phyloP scores from a whole-genome alignment of 805 yeast species.

The Teunomyces kruisii region DNA sequence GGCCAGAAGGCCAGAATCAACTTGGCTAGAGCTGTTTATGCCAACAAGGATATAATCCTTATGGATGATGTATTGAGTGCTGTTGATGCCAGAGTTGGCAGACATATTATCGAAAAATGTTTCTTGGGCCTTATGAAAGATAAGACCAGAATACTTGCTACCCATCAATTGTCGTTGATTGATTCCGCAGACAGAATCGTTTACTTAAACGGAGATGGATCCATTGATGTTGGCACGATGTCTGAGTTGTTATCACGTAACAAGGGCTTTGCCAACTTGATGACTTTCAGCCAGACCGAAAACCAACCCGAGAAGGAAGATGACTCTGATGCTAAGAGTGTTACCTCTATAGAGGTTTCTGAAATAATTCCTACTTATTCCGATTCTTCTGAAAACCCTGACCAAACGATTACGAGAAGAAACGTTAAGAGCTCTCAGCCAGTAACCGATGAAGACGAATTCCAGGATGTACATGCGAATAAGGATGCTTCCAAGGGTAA shows the following conservation, averaged over 20 bases:
- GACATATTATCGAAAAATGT: constrained; percentile 34
- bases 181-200: constrained; percentile 31
- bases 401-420: constrained; percentile 1
- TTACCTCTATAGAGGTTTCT: not conserved
- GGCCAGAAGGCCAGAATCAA: constrained; percentile 39
- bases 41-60: constrained; percentile 27
- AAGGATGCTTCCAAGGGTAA: constrained; percentile 11
- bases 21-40: constrained; percentile 36
- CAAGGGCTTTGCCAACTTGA: constrained; percentile 3
- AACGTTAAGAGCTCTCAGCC: not conserved
- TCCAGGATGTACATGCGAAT: not conserved
- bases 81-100: constrained; percentile 39
- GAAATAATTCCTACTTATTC: not conserved
- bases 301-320: not conserved
- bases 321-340: constrained; percentile 4
- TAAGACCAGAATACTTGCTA: constrained; percentile 34
- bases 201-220: constrained; percentile 32
- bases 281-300: not conserved
- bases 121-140: constrained; percentile 23
- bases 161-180: constrained; percentile 35
- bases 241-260: constrained; percentile 18
- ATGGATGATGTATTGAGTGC: constrained; percentile 40
- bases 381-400: not conserved
- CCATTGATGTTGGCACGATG: constrained; percentile 27
- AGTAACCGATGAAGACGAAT: not conserved